These are phyloP conservation scores for Oryza glaberrima DNA, from an alignment of 176 grass and related monocot species.

Conservation along the genomic window DNA sequence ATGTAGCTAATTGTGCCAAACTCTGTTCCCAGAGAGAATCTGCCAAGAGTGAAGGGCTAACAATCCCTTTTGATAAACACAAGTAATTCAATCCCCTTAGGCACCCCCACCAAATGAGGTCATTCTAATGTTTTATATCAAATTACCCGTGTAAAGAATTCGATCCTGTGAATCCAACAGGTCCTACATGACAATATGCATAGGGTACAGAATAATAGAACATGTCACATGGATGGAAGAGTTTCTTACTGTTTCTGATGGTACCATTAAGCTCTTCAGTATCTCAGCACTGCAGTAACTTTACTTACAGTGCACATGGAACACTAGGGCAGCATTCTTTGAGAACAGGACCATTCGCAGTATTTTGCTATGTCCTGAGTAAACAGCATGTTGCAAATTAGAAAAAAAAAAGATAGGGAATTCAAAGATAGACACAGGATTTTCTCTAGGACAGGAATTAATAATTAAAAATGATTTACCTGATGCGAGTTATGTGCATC, in stretches of 20 bases:
- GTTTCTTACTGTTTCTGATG: constrained; percentile 10
- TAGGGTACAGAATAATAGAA: background rate
- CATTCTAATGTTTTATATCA: background rate
- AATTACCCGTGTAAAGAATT: background rate
- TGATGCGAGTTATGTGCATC: background rate
- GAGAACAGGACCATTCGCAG: background rate
- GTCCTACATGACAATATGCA: background rate
- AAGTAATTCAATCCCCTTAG: background rate
- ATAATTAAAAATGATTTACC: background rate
- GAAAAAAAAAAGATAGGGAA: background rate
- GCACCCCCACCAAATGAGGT: background rate
- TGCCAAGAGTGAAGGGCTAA: background rate
- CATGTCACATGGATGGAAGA: background rate
- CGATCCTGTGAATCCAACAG: background rate
- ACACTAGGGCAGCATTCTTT: background rate
- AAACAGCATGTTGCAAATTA: constrained; percentile 17
- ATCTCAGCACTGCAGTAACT: background rate
- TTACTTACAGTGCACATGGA: constrained; percentile 1
- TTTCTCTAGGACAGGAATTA: background rate
- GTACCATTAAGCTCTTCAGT: constrained; percentile 1
- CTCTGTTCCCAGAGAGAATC: background rate
- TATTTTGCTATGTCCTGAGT: background rate
- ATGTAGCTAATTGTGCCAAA: background rate
- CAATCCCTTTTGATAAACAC: background rate
- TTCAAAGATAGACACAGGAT: constrained; percentile 1